phyloP scores from a whole-genome alignment of 768 basidiomycete genomes.

The Russula earlei region DNA sequence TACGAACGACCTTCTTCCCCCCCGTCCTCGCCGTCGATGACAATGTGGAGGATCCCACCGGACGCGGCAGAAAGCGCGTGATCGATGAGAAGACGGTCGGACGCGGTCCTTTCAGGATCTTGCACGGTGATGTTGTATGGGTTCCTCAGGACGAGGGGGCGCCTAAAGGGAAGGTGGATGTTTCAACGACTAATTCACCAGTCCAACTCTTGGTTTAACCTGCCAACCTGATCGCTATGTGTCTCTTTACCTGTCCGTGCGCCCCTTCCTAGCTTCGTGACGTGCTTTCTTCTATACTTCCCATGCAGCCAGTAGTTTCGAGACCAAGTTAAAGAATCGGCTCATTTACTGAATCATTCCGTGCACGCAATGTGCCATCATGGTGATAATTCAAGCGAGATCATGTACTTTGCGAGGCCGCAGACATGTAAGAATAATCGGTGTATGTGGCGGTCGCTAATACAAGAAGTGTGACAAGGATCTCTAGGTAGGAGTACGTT shows the following conservation, averaged over 20 bases:
- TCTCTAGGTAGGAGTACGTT: not conserved
- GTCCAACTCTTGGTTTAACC: not conserved
- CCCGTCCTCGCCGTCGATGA: not conserved
- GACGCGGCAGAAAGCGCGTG: conserved; percentile 4
- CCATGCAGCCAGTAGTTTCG: not conserved
- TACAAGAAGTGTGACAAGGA: not conserved
- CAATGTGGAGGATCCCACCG: conserved; percentile 7
- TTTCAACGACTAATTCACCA: conserved; percentile 10
- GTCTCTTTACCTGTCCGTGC: not conserved
- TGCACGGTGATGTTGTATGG: conserved; percentile 2
- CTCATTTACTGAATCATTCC: no score
- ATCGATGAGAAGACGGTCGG: conserved; percentile 5
- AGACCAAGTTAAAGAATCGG: no score
- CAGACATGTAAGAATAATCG: not conserved
- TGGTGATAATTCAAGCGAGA: no score
- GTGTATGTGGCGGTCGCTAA: not conserved
- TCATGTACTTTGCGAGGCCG: not conserved
- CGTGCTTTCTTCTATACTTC: not conserved
- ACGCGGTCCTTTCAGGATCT: not conserved
- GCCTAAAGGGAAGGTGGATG: not conserved
- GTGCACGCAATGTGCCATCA: no score
- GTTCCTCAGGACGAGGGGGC: conserved; percentile 2
- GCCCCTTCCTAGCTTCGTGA: not conserved
- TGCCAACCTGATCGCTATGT: not conserved
- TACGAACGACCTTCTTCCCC: conserved; percentile 1